Evolutionary conservation across 352 stramenopile genomes (phyloP), one percentile per base, ranked within the genome.

Genomic region (Aphanomyces astaci): DNA sequence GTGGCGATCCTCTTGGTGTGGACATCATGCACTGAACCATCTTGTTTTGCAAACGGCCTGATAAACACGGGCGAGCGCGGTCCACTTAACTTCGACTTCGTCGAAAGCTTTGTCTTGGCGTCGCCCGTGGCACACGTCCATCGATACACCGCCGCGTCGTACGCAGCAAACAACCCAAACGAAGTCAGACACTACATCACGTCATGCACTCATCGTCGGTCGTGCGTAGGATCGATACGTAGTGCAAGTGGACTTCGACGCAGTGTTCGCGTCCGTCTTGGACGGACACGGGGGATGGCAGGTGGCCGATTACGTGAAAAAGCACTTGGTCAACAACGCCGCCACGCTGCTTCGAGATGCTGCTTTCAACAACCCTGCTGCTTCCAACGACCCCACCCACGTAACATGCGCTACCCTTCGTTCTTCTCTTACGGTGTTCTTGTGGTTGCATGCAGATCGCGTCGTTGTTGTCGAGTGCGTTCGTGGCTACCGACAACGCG

Each of bases 261-360:
- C 93, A 66, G 81, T 96, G 45, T 95, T 93, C 60, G 87, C 85
- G 19, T 78, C 79, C 24, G 92, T 96, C 28, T 82, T 96, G 54
- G 92, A 98, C 71, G 92, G 92, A 2, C 92, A 98, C 68, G 91
- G 92, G 24, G 92, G 92, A 13, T 98, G 92, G 92, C 92, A 98
- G 48, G 90, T 95, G 25, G 90, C 90, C 0, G 92, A 98, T 70
- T 97, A 94, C 53, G 84, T 82, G 11, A 76, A 78, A 32, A 85
- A 86, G 71, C 80, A 80, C 54, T 70, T 96, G 43, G 85, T 94
- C 57, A 77, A 76, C 39, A 92, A 96, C 69, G 80, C 96, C 19
- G 84, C 87, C 60, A 80, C 28, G 53, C 55, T 66, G 63, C 36
- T n/a, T n/a, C n/a, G n/a, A n/a, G n/a, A n/a, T n/a, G n/a, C n/a